Base-by-base conservation (phyloP, 331 rosid species). In the Phaseolus coccineus region DNA sequence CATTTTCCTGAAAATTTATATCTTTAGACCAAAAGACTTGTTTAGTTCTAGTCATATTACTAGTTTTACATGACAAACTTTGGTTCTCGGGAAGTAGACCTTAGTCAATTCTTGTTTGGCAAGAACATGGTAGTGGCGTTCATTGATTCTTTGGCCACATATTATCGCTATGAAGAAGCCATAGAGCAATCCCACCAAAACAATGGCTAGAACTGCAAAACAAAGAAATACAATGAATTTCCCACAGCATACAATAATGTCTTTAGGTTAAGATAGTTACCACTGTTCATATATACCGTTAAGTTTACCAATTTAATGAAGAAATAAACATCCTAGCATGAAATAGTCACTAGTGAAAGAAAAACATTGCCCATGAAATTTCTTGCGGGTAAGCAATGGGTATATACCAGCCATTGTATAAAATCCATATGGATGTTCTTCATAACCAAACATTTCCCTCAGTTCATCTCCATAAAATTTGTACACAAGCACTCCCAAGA, bases 111-210 rank as follows among this genome's bases (percentile, higher is more conserved):
- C 99, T 73, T 96, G 98, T 82, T 93, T 96, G 51, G 99, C 99
- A 87, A 96, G 98, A 72, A 96, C 96, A 82, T 96, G 99, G 90
- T 91, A 96, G 81, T 96, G 99, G 46, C 99, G 94, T 86, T 96
- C 98, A 75, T 88, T 93, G 90, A 96, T 95, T 88, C 92, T 88
- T 90, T 95, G 99, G 71, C 99, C 99, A 44, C 99, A 95, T 80
- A 93, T 95, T 79, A 95, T 95, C 27, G 99, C 98, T 85, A 95
- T 93, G 91, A 95, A 95, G 91, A 95, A 95, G 71, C 99, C 99
- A 67, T 96, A 96, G 53, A 96, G 98, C 90, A 96, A 87, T 58
- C 99, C 98, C 78, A 96, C 98, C 91, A 96, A 90, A 80, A 93
- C 69, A 78, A 96, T 91, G 77, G 98, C 98, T 48, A 96, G 79